phyloP scores from a whole-genome alignment of 2,329 filamentous ascomycete species.

The Emydomyces testavorans region DNA sequence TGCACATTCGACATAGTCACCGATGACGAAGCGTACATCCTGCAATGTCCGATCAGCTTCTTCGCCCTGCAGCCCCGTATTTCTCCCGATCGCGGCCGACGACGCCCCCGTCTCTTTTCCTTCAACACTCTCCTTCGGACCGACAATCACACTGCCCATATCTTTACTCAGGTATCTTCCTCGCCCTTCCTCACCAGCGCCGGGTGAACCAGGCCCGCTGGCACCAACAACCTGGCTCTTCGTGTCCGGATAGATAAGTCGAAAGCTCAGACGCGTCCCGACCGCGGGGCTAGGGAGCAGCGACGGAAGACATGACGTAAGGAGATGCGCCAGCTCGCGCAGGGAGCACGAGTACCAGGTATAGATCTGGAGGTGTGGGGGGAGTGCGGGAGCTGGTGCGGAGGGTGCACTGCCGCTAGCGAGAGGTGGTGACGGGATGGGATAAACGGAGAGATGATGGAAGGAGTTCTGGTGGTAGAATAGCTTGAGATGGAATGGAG shows the following conservation, averaged over 20 bases:
- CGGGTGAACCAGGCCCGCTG: slow-evolving; percentile 16
- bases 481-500: slow-evolving; percentile 74
- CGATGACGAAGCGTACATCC: slow-evolving; percentile 72
- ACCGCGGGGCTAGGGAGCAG: slow-evolving; percentile 62
- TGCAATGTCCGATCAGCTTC: slow-evolving; percentile 62
- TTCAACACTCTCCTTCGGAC: background rate
- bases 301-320: slow-evolving; percentile 56
- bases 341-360: slow-evolving; percentile 76
- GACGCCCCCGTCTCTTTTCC: background rate
- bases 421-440: slow-evolving; percentile 23
- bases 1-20: slow-evolving; percentile 76
- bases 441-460: slow-evolving; percentile 43
- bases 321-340: slow-evolving; percentile 64
- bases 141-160: slow-evolving; percentile 66
- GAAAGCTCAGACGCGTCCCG: slow-evolving; percentile 77
- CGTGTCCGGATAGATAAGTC: slow-evolving; percentile 73
- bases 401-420: slow-evolving; percentile 44
- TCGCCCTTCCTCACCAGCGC: slow-evolving; percentile 29
- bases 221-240: slow-evolving; percentile 26
- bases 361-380: slow-evolving; percentile 65
- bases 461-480: slow-evolving; percentile 68
- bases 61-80: slow-evolving; percentile 36
- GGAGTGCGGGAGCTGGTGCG: slow-evolving; percentile 44
- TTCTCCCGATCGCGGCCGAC: background rate
- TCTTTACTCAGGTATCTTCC: slow-evolving; percentile 66